Base-by-base conservation (phyloP, 805 yeast genomes). In the Teunomyces lycoperdinae region DNA sequence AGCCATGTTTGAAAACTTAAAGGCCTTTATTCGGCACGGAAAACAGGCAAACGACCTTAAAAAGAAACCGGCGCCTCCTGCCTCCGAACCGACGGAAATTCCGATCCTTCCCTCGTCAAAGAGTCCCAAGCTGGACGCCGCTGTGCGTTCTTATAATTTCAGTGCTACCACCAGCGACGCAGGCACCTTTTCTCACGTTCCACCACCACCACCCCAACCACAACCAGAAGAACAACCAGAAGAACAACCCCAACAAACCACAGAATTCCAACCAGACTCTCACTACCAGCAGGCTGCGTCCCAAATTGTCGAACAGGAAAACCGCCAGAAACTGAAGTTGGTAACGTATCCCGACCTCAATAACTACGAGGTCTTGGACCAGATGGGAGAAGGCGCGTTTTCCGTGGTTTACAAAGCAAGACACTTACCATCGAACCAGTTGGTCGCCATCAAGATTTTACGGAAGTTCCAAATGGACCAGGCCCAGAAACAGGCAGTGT, bases 331-430 rank as follows among this genome's bases (percentile, higher is more conserved):
- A 24, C 59, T 50, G 46, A 55, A 54, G 31, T 45, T 51, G n/a
- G 48, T 51, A 16, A 58, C 61, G 45, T 73, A 67, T 39, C 75
- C 77, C 3, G 62, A 62, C 43, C 61, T 73, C 46, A 69, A 73
- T 13, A 61, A 70, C 49, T 80, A 80, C 59, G 61, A 70, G 41
- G 64, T 80, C 27, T 48, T 70, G 45, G 78, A 74, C 20, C 73
- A 75, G 43, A 77, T 87, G 52, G 95, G 95, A 7, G 94, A 87
- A 63, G 95, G 95, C 24, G 91, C 95, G 0, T 87, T 87, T 55
- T 85, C 91, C 3, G 77, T 80, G 28, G 95, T 87, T 13, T 84
- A 81, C 65, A 79, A 79, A 45, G 91, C 89, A 4, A 51, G 57
- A 29, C 73, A 79, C 56, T 42, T 61, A 4, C 52, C 56, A 1